Evolutionary conservation across 257 asterid genomes (phyloP).

Genomic region (Fraxinus excelsior): DNA sequence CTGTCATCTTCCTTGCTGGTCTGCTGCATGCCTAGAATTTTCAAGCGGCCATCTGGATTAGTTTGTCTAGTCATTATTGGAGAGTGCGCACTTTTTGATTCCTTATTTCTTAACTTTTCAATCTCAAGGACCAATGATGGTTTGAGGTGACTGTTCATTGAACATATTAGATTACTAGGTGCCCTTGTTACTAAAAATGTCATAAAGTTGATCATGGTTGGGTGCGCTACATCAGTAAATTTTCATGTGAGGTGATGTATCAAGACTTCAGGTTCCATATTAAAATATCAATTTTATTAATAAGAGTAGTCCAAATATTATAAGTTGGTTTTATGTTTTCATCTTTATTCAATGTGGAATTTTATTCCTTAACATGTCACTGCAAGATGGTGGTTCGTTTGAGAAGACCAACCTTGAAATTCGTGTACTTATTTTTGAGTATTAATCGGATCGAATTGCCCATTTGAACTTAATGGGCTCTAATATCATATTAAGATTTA

Average conservation of each 20-base stretch:
- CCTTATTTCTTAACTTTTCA: neutral
- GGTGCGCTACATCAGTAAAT: neutral
- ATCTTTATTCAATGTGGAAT: no score
- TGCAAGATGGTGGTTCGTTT: no score
- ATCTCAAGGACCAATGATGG: neutral
- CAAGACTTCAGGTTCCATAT: no score
- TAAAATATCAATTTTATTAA: no score
- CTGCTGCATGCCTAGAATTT: conserved; percentile 8
- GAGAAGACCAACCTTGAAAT: no score
- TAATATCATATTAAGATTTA: no score
- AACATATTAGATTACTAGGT: neutral
- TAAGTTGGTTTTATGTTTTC: no score
- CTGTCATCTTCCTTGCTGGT: conserved; percentile 2
- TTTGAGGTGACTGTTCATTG: conserved; percentile 6
- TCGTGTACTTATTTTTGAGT: no score
- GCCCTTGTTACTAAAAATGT: neutral
- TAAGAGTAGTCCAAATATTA: no score
- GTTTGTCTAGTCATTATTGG: neutral
- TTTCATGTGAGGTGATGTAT: neutral
- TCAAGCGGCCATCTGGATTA: conserved; percentile 3
- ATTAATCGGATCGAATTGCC: no score
- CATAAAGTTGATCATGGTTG: neutral
- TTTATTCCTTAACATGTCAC: no score
- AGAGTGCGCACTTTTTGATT: neutral
- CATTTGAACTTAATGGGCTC: no score